Percentiles rank a stretch among this genome's conserved stretches.
These are phyloP conservation scores for Fonsecaea multimorphosa DNA, from an alignment of 2,329 filamentous ascomycete genomes.

Conservation along the genomic window DNA sequence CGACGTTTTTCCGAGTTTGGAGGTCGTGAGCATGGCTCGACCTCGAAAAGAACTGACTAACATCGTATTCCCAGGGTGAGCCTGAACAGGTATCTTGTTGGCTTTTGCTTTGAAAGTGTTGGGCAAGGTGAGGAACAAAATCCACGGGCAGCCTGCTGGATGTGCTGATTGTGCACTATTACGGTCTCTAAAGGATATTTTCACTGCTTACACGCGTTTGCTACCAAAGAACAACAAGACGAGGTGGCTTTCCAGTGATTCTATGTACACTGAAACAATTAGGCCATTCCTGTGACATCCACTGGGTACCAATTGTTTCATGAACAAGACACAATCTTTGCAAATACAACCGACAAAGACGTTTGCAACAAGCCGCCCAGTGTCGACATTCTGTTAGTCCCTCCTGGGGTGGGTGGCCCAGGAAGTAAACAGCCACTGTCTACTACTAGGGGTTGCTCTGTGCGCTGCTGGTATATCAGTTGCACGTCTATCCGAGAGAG, in stretches of 20 bases:
- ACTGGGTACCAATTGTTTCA: neutral
- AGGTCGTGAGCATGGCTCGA: neutral
- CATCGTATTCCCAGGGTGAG: neutral
- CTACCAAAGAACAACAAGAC: neutral
- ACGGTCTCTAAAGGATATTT: neutral
- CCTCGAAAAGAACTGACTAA: slow-evolving; percentile 1
- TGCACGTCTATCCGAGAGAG: neutral
- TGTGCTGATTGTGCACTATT: neutral
- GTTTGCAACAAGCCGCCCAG: neutral
- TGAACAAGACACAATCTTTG: neutral
- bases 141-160: neutral
- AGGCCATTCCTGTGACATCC: neutral
- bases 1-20: neutral
- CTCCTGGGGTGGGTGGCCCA: neutral
- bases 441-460: neutral
- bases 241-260: neutral
- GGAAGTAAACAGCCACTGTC: neutral
- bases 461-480: neutral
- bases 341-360: neutral
- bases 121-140: neutral
- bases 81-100: neutral
- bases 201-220: neutral
- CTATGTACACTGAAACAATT: neutral
- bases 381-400: neutral
- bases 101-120: neutral